Evolutionary conservation across 306 rosid species (phyloP), one percentile per base, ranked within the genome.

Genomic region (Delonix regia): DNA sequence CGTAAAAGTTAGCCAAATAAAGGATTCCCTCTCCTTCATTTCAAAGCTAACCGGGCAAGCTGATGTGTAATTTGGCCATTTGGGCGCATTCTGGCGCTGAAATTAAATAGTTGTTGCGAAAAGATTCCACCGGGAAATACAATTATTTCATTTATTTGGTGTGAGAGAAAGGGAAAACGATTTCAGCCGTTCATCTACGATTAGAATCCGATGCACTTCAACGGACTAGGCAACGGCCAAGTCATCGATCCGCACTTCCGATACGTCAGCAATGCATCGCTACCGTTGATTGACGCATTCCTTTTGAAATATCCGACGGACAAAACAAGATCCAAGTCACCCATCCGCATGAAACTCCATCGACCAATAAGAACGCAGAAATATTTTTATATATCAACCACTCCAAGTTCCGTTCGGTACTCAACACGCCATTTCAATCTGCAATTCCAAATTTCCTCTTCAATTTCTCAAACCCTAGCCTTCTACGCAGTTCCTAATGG

Each of bases 311-410:
- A 24, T 69, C 21, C 7, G 6, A 76, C 84, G 62, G 44, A 24
- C 2, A 15, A 0, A 33, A 0, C 1, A 9, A 0, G 1, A 3
- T 0, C 68, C 87, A 84, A 0, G 49, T 59, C 82, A 80, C 3
- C 25, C 6, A 84, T 84, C 87, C 82, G 62, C 63, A 28, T 13
- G 73, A 71, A 36, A 14, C 8, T 0, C 16, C 5, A 6, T 7
- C 28, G 8, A 2, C 73, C 73, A 83, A 78, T 78, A 51, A n/a
- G 9, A 67, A 25, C 13, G n/a, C 33, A 44, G 2, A 3, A 2
- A 18, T 8, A 22, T 11, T n/a, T 60, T 27, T 45, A 28, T 78
- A 78, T 73, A 83, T 65, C 9, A 4, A 11, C 62, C 63, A n/a
- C 27, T 18, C 3, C 68, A 27, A 39, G 34, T n/a, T 16, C 16